Conservation (phyloP, 2,329 filamentous ascomycete genomes). For the Aspergillus transmontanensis region DNA sequence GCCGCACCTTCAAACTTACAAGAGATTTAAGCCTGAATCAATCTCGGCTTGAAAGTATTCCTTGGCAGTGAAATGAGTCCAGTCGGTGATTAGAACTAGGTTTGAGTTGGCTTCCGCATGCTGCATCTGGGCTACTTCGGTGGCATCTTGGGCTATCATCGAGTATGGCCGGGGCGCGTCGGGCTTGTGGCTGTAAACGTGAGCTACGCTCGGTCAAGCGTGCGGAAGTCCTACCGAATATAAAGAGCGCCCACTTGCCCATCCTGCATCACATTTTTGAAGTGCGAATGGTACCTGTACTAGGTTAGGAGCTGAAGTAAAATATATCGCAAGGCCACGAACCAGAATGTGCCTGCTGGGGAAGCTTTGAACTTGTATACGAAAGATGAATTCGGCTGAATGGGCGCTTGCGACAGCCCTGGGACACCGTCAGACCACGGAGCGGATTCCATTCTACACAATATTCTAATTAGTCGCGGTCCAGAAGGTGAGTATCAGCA, state of each 20-base stretch:
- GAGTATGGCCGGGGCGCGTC: background rate
- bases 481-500: no score
- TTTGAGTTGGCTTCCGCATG: background rate
- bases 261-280: background rate
- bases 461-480: background rate
- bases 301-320: background rate
- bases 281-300: slow-evolving; percentile 1
- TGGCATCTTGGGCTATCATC: background rate
- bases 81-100: background rate
- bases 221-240: background rate
- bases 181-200: background rate
- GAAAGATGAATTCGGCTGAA: background rate
- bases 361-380: slow-evolving; percentile 3
- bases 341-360: slow-evolving; percentile 2
- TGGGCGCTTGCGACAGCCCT: background rate
- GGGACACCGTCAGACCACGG: slow-evolving; percentile 2
- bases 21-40: background rate
- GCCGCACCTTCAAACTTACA: background rate
- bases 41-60: slow-evolving; percentile 1
- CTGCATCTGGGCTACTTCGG: background rate
- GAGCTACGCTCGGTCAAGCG: background rate
- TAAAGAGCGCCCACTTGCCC: slow-evolving; percentile 1
- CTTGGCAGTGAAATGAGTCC: background rate
- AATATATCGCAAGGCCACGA: background rate
- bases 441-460: background rate